Evolutionary conservation across 2,329 filamentous ascomycete genomes (phyloP).

Genomic region (Cladorrhinum sp.): DNA sequence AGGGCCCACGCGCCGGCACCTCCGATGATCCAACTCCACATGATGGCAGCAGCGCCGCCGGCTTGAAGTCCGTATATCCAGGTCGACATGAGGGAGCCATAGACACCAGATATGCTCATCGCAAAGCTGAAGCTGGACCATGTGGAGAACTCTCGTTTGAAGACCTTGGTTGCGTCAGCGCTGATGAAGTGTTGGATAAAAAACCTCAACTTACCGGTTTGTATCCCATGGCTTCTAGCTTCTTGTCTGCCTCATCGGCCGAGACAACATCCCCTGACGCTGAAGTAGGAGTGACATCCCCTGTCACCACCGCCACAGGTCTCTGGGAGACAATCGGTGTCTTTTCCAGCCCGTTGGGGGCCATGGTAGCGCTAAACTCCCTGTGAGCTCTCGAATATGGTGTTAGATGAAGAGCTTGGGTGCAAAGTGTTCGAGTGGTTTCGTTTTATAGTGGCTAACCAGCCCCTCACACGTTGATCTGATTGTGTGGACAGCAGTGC

Average conservation of each 20-base stretch:
- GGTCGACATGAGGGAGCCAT: constrained; percentile 52
- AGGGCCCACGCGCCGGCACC: constrained; percentile 55
- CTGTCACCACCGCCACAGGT: not conserved
- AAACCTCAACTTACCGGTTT: constrained; percentile 30
- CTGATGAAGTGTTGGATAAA: not conserved
- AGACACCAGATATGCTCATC: constrained; percentile 53
- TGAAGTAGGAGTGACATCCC: constrained; percentile 12
- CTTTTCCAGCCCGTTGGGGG: constrained; percentile 12
- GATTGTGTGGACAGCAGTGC: not conserved
- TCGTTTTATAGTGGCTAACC: no score
- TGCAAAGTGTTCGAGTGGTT: no score
- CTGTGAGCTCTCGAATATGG: no score
- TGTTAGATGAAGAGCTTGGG: no score
- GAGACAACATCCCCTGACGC: constrained; percentile 9
- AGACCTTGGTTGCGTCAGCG: constrained; percentile 39
- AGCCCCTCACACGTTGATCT: not conserved
- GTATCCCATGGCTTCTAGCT: constrained; percentile 37
- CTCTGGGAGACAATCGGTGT: not conserved
- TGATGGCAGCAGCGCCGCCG: constrained; percentile 49
- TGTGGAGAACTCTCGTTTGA: constrained; percentile 58
- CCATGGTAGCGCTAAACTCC: no score
- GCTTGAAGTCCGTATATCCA: constrained; percentile 50
- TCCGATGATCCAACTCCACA: constrained; percentile 57
- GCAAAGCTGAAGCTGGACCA: constrained; percentile 59
- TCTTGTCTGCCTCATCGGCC: constrained; percentile 29